Evolutionary conservation across 495 filamentous ascomycete species (phyloP).

Genomic region (Lentithecium fluviatile): DNA sequence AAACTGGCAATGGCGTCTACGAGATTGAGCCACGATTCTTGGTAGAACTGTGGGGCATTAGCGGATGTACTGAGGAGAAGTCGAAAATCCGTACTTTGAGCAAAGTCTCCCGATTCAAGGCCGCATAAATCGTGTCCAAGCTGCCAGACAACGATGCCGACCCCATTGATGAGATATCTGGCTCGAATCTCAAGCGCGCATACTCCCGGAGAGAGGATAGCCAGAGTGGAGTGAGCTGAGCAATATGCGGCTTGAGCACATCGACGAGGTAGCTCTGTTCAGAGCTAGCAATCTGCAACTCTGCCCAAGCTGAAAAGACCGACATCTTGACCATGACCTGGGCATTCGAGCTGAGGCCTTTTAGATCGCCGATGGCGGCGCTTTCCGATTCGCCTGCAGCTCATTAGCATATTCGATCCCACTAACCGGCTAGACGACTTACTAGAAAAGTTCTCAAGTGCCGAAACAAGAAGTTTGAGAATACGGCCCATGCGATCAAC

Average conservation of each 20-base stretch:
- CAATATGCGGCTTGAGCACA: slow-evolving; percentile 87
- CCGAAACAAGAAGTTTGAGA: slow-evolving; percentile 84
- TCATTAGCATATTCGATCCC: slow-evolving; percentile 10
- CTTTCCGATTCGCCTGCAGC: slow-evolving; percentile 64
- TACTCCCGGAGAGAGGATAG: slow-evolving; percentile 90
- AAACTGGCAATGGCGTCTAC: slow-evolving; percentile 97
- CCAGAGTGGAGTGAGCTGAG: slow-evolving; percentile 87
- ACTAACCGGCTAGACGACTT: slow-evolving; percentile 9
- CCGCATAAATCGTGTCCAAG: slow-evolving; percentile 87
- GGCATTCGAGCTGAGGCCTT: slow-evolving; percentile 91
- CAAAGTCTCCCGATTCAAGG: slow-evolving; percentile 88
- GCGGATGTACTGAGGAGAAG: not conserved
- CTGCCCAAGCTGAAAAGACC: slow-evolving; percentile 97
- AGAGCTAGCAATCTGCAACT: slow-evolving; percentile 91
- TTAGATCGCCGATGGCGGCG: slow-evolving; percentile 87
- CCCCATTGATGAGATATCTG: slow-evolving; percentile 89
- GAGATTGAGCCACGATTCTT: slow-evolving; percentile 94
- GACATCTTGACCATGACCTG: slow-evolving; percentile 98
- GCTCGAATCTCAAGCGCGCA: slow-evolving; percentile 89
- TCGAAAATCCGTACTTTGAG: slow-evolving; percentile 57
- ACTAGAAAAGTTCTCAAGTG: slow-evolving; percentile 88
- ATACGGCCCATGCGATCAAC: slow-evolving; percentile 98
- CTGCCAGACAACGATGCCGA: slow-evolving; percentile 70
- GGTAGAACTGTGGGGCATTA: slow-evolving; percentile 69
- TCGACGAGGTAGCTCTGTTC: slow-evolving; percentile 87